phyloP scores from a whole-genome alignment of 2,329 filamentous ascomycete species.

The Bipolaris gigantea region DNA sequence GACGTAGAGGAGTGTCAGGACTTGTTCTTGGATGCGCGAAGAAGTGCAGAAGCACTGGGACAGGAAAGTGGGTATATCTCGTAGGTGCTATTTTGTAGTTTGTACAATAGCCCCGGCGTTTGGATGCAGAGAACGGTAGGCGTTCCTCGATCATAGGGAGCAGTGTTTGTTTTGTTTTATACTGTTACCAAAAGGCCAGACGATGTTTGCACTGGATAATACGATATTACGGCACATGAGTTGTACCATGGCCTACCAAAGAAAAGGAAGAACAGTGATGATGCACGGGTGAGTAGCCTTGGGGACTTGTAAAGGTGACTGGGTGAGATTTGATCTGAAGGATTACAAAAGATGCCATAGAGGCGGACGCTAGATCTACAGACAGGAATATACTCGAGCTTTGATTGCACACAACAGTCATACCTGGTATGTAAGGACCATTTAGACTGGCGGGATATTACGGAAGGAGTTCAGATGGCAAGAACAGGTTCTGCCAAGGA shows the following conservation, averaged over 20 bases:
- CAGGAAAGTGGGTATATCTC: slow-evolving; percentile 40
- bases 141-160: slow-evolving; percentile 10
- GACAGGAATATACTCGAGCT: no score
- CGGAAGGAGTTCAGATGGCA: not conserved
- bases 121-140: slow-evolving; percentile 10
- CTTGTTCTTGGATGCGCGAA: slow-evolving; percentile 53
- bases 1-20: slow-evolving; percentile 58
- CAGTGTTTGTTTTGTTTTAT: not conserved
- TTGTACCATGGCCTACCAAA: not conserved
- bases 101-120: slow-evolving; percentile 20
- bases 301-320: no score
- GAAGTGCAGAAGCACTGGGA: slow-evolving; percentile 48
- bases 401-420: no score
- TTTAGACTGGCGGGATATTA: not conserved
- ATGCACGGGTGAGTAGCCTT: not conserved
- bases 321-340: no score
- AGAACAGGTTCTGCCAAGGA: not conserved
- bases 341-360: no score
- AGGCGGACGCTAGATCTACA: no score
- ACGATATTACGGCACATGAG: slow-evolving; percentile 4
- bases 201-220: slow-evolving; percentile 6
- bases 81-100: slow-evolving; percentile 16
- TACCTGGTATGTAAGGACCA: no score
- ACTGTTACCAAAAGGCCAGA: slow-evolving; percentile 10
- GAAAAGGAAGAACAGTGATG: not conserved